phyloP scores from a whole-genome alignment of 2,329 filamentous ascomycete species.

The Aspergillus sp. region DNA sequence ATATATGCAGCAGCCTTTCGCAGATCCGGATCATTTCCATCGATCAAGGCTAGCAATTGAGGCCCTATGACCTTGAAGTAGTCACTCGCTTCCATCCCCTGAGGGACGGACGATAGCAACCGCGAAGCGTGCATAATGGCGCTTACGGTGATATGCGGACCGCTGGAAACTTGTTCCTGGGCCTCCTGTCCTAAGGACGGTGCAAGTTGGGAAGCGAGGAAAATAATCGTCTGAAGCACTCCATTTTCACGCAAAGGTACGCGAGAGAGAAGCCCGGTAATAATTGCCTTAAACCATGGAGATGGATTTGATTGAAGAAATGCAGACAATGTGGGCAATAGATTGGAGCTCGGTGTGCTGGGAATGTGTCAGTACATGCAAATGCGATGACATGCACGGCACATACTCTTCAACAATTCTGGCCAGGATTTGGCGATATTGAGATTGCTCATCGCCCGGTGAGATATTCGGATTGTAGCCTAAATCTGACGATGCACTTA shows the following conservation, averaged over 20 bases:
- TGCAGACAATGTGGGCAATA: conserved; percentile 38
- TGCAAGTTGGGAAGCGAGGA: conserved; percentile 43
- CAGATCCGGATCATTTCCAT: conserved; percentile 41
- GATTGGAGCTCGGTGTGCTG: conserved; percentile 36
- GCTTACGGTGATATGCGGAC: conserved; percentile 44
- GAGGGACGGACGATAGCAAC: conserved; percentile 43
- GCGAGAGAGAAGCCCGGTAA: conserved; percentile 39
- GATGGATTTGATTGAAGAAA: conserved; percentile 38
- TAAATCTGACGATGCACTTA: conserved; percentile 40
- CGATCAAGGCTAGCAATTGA: conserved; percentile 41
- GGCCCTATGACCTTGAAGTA: conserved; percentile 42
- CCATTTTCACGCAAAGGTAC: conserved; percentile 42
- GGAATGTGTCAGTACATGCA: conserved; percentile 15
- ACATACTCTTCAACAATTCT: conserved; percentile 38
- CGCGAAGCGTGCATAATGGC: conserved; percentile 46
- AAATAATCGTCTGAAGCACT: conserved; percentile 43
- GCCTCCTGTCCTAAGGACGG: conserved; percentile 38
- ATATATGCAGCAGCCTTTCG: conserved; percentile 44
- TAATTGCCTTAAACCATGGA: conserved; percentile 39
- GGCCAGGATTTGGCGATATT: conserved; percentile 25
- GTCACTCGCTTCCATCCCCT: conserved; percentile 32
- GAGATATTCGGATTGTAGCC: conserved; percentile 36
- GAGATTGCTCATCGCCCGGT: conserved; percentile 13
- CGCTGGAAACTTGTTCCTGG: conserved; percentile 29
- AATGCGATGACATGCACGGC: not conserved